phyloP scores from a whole-genome alignment of 257 asterid genomes.

The Forsythia suspensa region DNA sequence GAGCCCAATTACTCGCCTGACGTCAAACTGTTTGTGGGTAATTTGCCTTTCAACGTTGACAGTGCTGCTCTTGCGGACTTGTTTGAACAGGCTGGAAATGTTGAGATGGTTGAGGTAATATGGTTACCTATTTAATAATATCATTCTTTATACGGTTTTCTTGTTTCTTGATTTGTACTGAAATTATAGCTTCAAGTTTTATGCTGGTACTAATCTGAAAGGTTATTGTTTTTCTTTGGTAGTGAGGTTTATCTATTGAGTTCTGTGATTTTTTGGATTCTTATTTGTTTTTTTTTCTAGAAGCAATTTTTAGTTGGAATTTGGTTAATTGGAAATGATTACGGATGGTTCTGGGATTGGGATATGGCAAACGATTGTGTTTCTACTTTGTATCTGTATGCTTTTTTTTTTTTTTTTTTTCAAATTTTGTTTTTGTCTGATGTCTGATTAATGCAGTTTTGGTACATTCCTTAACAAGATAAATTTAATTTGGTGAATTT shows the following conservation, averaged over 20 bases:
- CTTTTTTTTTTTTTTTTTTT: no score
- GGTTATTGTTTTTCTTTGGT: no score
- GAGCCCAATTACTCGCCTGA: slow-evolving; percentile 57
- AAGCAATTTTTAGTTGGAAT: no score
- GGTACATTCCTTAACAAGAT: background rate
- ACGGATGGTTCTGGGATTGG: no score
- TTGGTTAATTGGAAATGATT: no score
- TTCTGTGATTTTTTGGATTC: no score
- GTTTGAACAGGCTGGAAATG: slow-evolving; percentile 78
- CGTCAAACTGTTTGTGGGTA: slow-evolving; percentile 77
- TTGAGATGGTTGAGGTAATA: slow-evolving; percentile 91
- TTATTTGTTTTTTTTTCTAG: no score
- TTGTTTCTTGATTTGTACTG: background rate
- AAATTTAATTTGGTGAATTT: no score
- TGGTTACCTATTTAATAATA: background rate
- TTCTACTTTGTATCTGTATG: background rate
- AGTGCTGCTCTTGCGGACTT: slow-evolving; percentile 79
- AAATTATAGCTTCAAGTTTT: background rate
- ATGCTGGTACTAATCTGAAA: no score
- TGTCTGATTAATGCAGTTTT: background rate
- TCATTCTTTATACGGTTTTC: background rate
- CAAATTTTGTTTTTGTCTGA: no score
- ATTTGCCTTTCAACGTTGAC: slow-evolving; percentile 77
- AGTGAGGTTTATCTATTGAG: no score
- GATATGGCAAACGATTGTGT: no score